Base-by-base conservation (phyloP, 371 early-diverging fungal species). In the Blakeslea trispora region DNA sequence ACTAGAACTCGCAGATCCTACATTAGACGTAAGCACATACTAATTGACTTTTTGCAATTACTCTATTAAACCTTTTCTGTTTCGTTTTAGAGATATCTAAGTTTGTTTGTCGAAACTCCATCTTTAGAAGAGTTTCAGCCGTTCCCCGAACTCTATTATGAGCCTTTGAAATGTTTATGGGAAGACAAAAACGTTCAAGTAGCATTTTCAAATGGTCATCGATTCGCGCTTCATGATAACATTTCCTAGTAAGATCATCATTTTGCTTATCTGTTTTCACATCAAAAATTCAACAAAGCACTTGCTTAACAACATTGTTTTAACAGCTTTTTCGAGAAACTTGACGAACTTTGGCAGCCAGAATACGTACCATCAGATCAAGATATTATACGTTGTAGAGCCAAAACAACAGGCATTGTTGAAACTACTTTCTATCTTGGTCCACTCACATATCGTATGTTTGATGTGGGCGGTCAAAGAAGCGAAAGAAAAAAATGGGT, bases 401-500 rank as follows among this genome's bases (percentile, higher is more conserved):
- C 91, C 53, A 93, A 92, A 68, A 85, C 93, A 1, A 91, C 95
- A 0, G 93, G 93, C 7, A 91, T 93, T 41, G 87, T 85, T 44
- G 97, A 96, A 72, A 93, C 92, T 1, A 81, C 83, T 1, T 96
- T 96, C 82, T 66, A 85, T 21, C 83, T 95, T 40, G 88, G 87
- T 17, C 75, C 87, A 32, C 63, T 92, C 39, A 91, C 90, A 1
- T 92, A 89, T 61, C 81, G 90, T 37, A 92, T 96, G 93, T 86
- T 94, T 72, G 96, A 96, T 72, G 96, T 96, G 22, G 96, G 96
- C 34, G 96, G 96, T 15, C 96, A 96, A 76, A 74, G 93, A 19
- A 87, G 89, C 23, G 94, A 93, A 61, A 85, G 98, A 54, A 96
- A 94, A 60, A 95, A 95, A 67, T 96, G 98, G 98, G 84, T 93